Base-by-base conservation (phyloP, 495 filamentous ascomycete genomes). In the Neurospora pannonica region DNA sequence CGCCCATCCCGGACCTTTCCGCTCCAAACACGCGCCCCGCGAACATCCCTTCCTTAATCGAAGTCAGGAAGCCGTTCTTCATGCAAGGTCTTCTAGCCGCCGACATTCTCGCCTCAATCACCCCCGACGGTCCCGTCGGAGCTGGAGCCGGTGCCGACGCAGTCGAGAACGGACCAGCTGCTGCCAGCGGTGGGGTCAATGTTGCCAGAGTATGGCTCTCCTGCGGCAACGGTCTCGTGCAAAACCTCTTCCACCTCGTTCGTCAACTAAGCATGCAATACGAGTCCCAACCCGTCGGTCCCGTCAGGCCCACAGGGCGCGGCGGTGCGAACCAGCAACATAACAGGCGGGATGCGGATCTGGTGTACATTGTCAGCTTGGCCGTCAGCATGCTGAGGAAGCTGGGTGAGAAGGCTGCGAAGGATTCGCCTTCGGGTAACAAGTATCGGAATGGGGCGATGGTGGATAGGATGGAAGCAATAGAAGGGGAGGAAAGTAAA, bases 61-160 rank as follows among this genome's bases (percentile, higher is more conserved):
- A 97, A 81, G 90, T 88, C 13, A 92, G 96, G 40, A 95, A 94
- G 82, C 91, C 96, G 1, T 89, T 92, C 74, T 84, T 99, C 70
- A 93, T 94, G 87, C 96, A 99, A 84, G 94, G 94, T 7, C 89
- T 99, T 75, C 84, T 99, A 7, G 93, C 95, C 3, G 95, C 94
- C 5, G 95, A 99, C 76, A 96, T 98, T 72, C 83, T 98, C 10
- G 88, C 93, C 5, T 88, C 89, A 7, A 87, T 97, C 19, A 89
- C 88, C 2, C 93, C 93, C n/a, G 88, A 87, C 0, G 87, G 88
- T 24, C 94, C 97, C 76, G 88, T 84, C 34, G 84, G 86, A 10
- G 46, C 46, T 0, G 46, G 1, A 24, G 10, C 21, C 24, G 46
- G 46, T 24, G 11, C 11, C 46, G 46, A 54, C 46, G 2, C 21